These are phyloP conservation scores for Nitzschia palea DNA, from an alignment of 108 stramenopile species.

Conservation along the genomic window DNA sequence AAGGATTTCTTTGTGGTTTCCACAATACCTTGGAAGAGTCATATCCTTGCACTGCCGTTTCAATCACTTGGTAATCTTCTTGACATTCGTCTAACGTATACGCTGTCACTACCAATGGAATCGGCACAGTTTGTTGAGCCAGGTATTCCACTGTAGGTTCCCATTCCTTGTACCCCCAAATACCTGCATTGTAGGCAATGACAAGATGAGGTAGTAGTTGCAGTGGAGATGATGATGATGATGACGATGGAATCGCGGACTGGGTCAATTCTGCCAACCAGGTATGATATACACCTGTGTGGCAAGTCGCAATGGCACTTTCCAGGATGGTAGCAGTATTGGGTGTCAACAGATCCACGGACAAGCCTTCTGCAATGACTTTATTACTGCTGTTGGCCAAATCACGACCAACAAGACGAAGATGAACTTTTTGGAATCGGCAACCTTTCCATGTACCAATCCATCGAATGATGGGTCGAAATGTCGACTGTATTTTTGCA, in stretches of 20 bases:
- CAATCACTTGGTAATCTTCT: conserved; percentile 70
- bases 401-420: conserved; percentile 77
- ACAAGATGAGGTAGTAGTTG: conserved; percentile 64
- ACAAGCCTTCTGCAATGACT: not conserved
- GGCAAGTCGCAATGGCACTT: conserved; percentile 59
- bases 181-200: conserved; percentile 81
- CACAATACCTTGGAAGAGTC: conserved; percentile 42
- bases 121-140: conserved; percentile 3
- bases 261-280: conserved; percentile 18
- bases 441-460: conserved; percentile 23
- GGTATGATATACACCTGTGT: conserved; percentile 70
- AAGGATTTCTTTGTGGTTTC: conserved; percentile 71
- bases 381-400: conserved; percentile 15
- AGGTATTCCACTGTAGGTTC: conserved; percentile 58
- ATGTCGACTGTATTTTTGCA: conserved; percentile 50
- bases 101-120: conserved; percentile 72
- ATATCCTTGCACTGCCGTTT: conserved; percentile 23
- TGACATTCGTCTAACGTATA: conserved; percentile 81
- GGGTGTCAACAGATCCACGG: conserved; percentile 43
- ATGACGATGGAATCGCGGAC: not conserved
- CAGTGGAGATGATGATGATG: not conserved
- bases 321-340: not conserved
- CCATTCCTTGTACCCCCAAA: conserved; percentile 91
- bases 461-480: conserved; percentile 77
- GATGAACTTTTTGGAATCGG: conserved; percentile 13